Conservation (phyloP, 192 early-diverging fungal species). For the Geranomyces variabilis region DNA sequence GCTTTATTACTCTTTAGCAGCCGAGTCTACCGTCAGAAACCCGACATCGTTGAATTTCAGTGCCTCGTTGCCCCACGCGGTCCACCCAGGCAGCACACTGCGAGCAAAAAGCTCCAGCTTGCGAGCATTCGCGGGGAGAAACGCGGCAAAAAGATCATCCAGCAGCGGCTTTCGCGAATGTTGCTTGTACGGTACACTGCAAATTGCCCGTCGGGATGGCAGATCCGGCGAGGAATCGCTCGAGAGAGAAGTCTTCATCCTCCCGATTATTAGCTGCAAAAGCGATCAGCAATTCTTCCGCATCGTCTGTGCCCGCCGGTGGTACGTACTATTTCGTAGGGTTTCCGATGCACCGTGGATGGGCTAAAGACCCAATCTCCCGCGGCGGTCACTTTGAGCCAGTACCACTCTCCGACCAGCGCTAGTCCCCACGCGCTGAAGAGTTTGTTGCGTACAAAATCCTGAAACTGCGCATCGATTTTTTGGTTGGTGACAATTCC, state of each 20-base stretch:
- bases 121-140: slow-evolving; percentile 19
- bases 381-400: slow-evolving; percentile 64
- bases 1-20: too few species aligned
- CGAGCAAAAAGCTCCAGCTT: slow-evolving; percentile 73
- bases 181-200: slow-evolving; percentile 55
- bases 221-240: neutral
- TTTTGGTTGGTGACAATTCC: too few species aligned
- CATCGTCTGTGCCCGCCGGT: too few species aligned
- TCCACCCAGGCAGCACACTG: slow-evolving; percentile 57
- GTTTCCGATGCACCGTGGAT: slow-evolving; percentile 53
- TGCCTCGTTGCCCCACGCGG: slow-evolving; percentile 74
- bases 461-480: slow-evolving; percentile 33
- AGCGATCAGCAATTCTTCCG: neutral
- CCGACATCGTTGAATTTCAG: slow-evolving; percentile 57
- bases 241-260: too few species aligned
- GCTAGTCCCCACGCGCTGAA: slow-evolving; percentile 64
- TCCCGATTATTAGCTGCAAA: slow-evolving; percentile 3
- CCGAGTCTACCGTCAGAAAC: slow-evolving; percentile 12
- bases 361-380: slow-evolving; percentile 38
- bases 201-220: slow-evolving; percentile 42
- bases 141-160: slow-evolving; percentile 22
- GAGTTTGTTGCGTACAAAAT: slow-evolving; percentile 67
- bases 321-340: slow-evolving; percentile 69
- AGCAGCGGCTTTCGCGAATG: slow-evolving; percentile 73
- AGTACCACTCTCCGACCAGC: slow-evolving; percentile 61